These are phyloP conservation scores for Euphrasia arctica DNA, from an alignment of 305 asterid species.

Conservation along the genomic window DNA sequence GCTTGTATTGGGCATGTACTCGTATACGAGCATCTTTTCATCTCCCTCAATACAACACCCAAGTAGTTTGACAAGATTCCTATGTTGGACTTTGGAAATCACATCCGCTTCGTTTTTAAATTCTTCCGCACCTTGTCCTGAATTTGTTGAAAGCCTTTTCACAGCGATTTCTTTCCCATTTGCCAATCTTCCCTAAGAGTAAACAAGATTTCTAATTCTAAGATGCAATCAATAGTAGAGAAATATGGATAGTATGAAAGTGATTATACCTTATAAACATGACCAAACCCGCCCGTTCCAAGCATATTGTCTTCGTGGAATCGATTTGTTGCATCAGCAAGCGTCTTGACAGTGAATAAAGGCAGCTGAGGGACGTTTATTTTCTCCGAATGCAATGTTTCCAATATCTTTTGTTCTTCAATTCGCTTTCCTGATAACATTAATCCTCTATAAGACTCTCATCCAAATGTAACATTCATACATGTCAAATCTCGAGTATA, in stretches of 20 bases:
- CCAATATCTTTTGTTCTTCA: neutral
- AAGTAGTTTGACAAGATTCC: slow-evolving; percentile 10
- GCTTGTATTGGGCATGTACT: slow-evolving; percentile 15
- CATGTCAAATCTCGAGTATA: too few relatives aligned
- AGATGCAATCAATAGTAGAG: neutral
- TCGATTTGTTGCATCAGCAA: slow-evolving; percentile 7
- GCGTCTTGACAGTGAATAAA: slow-evolving; percentile 4
- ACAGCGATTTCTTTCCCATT: slow-evolving; percentile 10
- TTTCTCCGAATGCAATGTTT: neutral
- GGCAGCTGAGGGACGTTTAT: neutral
- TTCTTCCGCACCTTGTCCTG: slow-evolving; percentile 9
- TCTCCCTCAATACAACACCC: slow-evolving; percentile 6
- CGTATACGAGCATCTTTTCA: slow-evolving; percentile 11
- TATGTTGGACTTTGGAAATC: slow-evolving; percentile 15
- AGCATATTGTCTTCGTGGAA: slow-evolving; percentile 4
- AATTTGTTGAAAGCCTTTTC: slow-evolving; percentile 13
- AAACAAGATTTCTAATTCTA: neutral
- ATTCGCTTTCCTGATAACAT: neutral
- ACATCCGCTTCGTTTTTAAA: slow-evolving; percentile 5
- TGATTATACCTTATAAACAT: slow-evolving; percentile 11
- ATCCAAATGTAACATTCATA: neutral
- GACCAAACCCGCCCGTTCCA: slow-evolving; percentile 9
- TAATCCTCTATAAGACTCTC: neutral
- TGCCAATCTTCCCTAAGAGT: neutral
- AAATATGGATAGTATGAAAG: neutral